A percentile compares a stretch with the other conserved stretches of the same genome.
These are phyloP conservation scores for Phytophthora ramorum DNA, from an alignment of 352 stramenopile genomes.

Conservation along the genomic window DNA sequence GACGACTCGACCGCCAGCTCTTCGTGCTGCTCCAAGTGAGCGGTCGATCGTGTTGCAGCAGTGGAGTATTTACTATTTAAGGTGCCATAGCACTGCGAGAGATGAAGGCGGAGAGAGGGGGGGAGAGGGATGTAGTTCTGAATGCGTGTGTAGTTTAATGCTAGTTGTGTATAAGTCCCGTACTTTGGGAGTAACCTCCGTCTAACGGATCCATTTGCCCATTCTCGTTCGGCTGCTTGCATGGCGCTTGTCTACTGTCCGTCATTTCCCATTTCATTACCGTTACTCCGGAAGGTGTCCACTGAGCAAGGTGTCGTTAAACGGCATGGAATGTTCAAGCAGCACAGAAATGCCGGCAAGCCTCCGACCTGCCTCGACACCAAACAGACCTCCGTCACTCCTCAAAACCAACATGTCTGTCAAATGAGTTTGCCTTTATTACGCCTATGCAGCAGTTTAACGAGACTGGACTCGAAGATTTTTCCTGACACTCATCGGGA, in stretches of 20 bases:
- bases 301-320: conserved; percentile 13
- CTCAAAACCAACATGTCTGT: not conserved
- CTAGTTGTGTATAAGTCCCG: conserved; percentile 21
- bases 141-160: conserved; percentile 22
- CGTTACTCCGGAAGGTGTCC: conserved; percentile 1
- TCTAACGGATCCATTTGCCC: conserved; percentile 13
- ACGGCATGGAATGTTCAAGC: conserved; percentile 10
- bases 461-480: conserved; percentile 1
- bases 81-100: conserved; percentile 40
- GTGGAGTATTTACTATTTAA: conserved; percentile 58
- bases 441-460: conserved; percentile 33
- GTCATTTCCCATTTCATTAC: conserved; percentile 5
- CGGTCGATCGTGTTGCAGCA: conserved; percentile 32
- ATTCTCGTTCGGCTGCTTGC: conserved; percentile 10
- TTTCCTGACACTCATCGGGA: conserved; percentile 1
- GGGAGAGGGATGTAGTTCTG: conserved; percentile 23
- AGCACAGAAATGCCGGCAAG: too few relatives aligned
- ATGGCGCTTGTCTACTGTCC: conserved; percentile 1
- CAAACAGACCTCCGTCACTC: not conserved
- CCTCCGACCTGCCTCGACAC: not conserved
- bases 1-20: conserved; percentile 35
- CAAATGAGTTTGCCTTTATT: conserved; percentile 36
- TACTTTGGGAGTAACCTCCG: conserved; percentile 5
- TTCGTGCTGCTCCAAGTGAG: conserved; percentile 35
- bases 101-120: conserved; percentile 1